Conservation (phyloP, 345 rosid genomes). For the Syzygium aromaticum region DNA sequence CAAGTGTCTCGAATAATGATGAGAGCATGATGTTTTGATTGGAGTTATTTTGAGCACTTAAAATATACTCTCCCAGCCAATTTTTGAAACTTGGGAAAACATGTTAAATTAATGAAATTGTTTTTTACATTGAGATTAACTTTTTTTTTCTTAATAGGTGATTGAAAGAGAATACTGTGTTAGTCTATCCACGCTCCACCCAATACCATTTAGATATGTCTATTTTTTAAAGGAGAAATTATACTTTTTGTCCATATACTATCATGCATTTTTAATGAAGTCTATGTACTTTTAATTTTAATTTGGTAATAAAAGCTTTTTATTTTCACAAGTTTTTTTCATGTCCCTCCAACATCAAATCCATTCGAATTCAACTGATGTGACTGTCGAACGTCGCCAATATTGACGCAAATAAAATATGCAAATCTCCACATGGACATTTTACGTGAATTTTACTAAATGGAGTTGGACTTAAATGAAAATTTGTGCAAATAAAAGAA, state of each 20-base stretch:
- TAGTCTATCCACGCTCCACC: neutral
- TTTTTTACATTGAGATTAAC: neutral
- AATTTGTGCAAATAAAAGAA: neutral
- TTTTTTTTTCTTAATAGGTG: neutral
- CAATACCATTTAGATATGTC: neutral
- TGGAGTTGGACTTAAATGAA: neutral
- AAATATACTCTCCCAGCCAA: neutral
- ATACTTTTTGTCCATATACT: neutral
- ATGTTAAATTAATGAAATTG: neutral
- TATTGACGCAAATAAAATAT: neutral
- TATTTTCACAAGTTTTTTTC: neutral
- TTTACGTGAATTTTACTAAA: neutral
- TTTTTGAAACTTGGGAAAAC: neutral
- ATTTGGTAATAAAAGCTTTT: neutral
- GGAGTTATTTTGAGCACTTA: neutral
- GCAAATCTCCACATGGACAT: neutral
- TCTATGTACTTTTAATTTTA: neutral
- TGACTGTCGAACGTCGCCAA: rapidly evolving
- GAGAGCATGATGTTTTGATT: rapidly evolving
- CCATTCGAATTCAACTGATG: rapidly evolving
- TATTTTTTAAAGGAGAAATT: neutral
- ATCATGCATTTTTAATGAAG: neutral
- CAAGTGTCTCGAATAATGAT: neutral
- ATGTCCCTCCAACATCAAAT: neutral
- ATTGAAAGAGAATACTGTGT: neutral